Evolutionary conservation across 331 rosid species (phyloP).

Genomic region (Malus hybrid): DNA sequence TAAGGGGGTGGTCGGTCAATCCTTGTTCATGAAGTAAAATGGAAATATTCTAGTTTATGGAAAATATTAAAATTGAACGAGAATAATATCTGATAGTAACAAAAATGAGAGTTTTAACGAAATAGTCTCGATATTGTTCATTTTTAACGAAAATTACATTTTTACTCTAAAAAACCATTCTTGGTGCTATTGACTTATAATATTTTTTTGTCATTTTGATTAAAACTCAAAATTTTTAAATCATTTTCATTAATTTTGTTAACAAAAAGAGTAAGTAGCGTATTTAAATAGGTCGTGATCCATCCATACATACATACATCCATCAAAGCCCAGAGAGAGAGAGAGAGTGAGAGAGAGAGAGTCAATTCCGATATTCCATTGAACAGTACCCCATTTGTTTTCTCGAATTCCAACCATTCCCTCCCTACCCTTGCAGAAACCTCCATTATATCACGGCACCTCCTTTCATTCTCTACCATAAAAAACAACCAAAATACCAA

Average conservation of each 20-base stretch:
- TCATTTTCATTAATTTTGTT: rapidly evolving
- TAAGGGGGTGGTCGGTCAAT: constrained; percentile 29
- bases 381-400: constrained; percentile 50
- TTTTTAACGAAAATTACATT: too few species aligned
- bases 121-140: too few species aligned
- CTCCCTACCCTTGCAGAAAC: constrained; percentile 14
- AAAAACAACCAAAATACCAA: constrained; percentile 2
- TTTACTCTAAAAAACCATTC: too few species aligned
- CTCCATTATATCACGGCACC: constrained; percentile 27
- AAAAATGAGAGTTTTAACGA: not conserved
- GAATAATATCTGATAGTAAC: constrained; percentile 23
- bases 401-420: constrained; percentile 57
- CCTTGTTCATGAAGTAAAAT: constrained; percentile 46
- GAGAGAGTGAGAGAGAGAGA: constrained; percentile 15
- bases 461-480: constrained; percentile 8
- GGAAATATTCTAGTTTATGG: constrained; percentile 43
- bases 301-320: not conserved
- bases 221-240: too few species aligned
- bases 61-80: constrained; percentile 20
- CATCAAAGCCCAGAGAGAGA: not conserved
- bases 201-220: rapidly evolving
- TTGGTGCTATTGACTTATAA: too few species aligned
- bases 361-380: constrained; percentile 52
- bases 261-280: not conserved
- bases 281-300: constrained; percentile 51